Conservation (phyloP, 2,329 filamentous ascomycete genomes). For the Drechslerella stenobrocha region DNA sequence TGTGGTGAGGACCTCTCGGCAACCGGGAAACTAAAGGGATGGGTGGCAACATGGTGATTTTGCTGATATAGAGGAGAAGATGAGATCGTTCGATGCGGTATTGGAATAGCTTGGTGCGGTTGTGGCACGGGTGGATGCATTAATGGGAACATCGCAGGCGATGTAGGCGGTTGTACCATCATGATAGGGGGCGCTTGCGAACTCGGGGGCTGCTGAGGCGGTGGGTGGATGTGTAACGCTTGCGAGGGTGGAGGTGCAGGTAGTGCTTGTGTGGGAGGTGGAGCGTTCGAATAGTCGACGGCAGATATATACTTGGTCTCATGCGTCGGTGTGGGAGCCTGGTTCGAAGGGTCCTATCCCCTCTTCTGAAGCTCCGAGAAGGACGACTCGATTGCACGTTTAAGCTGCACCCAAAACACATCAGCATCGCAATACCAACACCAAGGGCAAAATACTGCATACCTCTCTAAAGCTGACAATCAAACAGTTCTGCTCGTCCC, state of each 20-base stretch:
- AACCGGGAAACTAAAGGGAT: too few relatives aligned
- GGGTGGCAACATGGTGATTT: too few relatives aligned
- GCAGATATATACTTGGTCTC: constrained; percentile 3
- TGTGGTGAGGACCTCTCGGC: too few relatives aligned
- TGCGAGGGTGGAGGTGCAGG: not conserved
- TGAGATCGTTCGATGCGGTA: not conserved
- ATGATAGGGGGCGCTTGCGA: not conserved
- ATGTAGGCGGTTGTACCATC: constrained; percentile 1
- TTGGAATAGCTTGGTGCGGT: too few relatives aligned
- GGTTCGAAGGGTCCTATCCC: constrained; percentile 42
- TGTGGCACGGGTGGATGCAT: too few relatives aligned
- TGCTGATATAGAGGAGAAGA: not conserved
- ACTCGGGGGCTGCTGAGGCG: not conserved
- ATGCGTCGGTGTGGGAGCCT: constrained; percentile 16
- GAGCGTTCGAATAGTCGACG: not conserved
- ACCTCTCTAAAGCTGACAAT: constrained; percentile 89
- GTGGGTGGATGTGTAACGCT: not conserved
- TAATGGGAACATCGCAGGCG: not conserved
- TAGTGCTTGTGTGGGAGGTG: not conserved
- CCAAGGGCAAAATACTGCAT: constrained; percentile 55
- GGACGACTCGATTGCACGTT: constrained; percentile 49
- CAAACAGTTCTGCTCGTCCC: constrained; percentile 87
- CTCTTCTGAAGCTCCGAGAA: constrained; percentile 49
- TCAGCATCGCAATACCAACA: not conserved
- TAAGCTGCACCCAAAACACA: constrained; percentile 30